Percentiles rank a stretch among this genome's conserved stretches.
Evolutionary conservation across 2,329 filamentous ascomycete genomes (phyloP).

Genomic region (Verticillium albo-atrum): DNA sequence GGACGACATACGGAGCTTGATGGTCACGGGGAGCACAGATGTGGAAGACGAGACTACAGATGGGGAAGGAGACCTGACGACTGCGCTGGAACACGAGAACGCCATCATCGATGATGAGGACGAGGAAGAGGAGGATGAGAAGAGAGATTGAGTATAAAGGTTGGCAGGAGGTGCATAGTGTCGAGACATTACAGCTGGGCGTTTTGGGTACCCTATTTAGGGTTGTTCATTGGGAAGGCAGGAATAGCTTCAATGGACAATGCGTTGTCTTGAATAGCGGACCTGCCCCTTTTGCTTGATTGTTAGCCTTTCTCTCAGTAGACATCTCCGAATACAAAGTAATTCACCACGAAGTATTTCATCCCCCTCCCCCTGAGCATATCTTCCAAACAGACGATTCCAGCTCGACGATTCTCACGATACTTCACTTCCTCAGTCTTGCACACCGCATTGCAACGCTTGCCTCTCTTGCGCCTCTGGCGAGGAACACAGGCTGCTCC

Average conservation of each 20-base stretch:
- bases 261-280: neutral
- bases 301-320: neutral
- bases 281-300: neutral
- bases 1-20: slow-evolving; percentile 50
- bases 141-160: slow-evolving; percentile 3
- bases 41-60: slow-evolving; percentile 14
- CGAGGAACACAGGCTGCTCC: too few species aligned
- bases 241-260: neutral
- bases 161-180: neutral
- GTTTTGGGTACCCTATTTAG: neutral
- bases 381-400: too few species aligned
- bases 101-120: slow-evolving; percentile 20
- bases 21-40: slow-evolving; percentile 22
- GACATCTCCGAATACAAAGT: too few species aligned
- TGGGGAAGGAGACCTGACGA: slow-evolving; percentile 23
- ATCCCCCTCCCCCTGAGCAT: too few species aligned
- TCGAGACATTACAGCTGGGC: neutral
- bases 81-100: slow-evolving; percentile 27
- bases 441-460: too few species aligned
- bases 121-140: slow-evolving; percentile 15
- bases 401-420: too few species aligned
- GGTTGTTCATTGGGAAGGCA: neutral
- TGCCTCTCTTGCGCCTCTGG: too few species aligned
- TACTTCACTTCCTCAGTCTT: too few species aligned
- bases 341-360: too few species aligned